These are phyloP conservation scores for Tetrahymena malaccensis DNA, from an alignment of 73 alveolate species.

Conservation along the genomic window DNA sequence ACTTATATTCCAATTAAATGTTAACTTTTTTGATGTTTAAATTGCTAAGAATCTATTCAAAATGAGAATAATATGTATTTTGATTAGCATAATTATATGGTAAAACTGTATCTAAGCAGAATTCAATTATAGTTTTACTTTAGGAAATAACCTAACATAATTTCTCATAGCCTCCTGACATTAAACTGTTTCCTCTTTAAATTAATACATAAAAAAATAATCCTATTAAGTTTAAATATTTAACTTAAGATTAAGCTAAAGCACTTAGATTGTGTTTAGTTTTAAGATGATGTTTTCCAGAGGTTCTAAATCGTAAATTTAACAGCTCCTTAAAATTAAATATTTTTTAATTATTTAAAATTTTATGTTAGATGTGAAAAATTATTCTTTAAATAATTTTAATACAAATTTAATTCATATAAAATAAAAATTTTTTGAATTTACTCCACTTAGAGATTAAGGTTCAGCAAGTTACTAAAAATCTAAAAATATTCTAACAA, in stretches of 20 bases:
- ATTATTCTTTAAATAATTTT: too few relatives aligned
- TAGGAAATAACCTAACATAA: not conserved
- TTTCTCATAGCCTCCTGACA: not conserved
- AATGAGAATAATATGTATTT: too few relatives aligned
- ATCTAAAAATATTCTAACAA: not conserved
- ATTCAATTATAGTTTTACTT: not conserved
- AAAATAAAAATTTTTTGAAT: too few relatives aligned
- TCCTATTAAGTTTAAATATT: too few relatives aligned
- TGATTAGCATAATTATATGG: too few relatives aligned
- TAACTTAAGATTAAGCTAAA: not conserved
- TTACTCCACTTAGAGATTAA: not conserved
- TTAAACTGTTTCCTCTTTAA: not conserved
- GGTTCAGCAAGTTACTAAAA: not conserved
- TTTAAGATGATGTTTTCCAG: not conserved
- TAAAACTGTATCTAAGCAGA: not conserved
- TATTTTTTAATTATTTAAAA: too few relatives aligned
- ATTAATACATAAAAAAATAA: too few relatives aligned
- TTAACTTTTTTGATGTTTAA: not conserved
- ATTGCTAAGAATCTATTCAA: not conserved
- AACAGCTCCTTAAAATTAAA: not conserved
- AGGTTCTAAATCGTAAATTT: not conserved
- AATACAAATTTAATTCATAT: too few relatives aligned
- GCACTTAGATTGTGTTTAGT: too few relatives aligned
- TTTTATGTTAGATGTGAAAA: too few relatives aligned
- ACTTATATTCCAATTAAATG: not conserved